Conservation (phyloP, 352 stramenopile genomes). For the Globisporangium rhizosaccharum region DNA sequence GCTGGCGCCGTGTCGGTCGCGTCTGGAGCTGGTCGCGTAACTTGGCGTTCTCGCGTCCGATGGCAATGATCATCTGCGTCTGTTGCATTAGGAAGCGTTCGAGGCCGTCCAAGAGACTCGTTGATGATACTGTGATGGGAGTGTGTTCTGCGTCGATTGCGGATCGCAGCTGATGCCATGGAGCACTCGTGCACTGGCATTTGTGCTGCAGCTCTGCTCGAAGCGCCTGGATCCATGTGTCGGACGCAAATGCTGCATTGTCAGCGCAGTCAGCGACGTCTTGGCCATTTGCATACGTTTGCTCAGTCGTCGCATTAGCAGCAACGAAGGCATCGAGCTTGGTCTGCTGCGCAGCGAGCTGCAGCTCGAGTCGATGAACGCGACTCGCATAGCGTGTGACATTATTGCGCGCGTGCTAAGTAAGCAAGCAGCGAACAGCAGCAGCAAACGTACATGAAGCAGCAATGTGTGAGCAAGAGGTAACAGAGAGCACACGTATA, state of each 20-base stretch:
- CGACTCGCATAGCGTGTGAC: slow-evolving; percentile 20
- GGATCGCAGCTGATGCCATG: not conserved
- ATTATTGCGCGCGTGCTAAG: slow-evolving; percentile 21
- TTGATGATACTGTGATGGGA: not conserved
- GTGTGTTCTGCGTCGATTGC: not conserved
- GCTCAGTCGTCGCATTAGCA: no score
- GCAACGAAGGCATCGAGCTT: no score
- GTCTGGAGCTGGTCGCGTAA: slow-evolving; percentile 19
- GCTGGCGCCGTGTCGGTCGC: slow-evolving; percentile 12
- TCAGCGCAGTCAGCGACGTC: no score
- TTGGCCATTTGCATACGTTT: no score
- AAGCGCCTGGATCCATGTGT: not conserved
- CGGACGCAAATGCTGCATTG: not conserved
- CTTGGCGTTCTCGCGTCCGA: slow-evolving; percentile 21
- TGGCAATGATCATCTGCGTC: slow-evolving; percentile 6
- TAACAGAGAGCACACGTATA: not conserved
- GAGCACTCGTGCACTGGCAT: not conserved
- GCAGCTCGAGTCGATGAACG: slow-evolving; percentile 18
- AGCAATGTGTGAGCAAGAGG: not conserved
- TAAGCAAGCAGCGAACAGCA: not conserved
- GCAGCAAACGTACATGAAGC: not conserved
- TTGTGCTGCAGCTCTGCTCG: not conserved
- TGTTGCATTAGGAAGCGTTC: slow-evolving; percentile 14
- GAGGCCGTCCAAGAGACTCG: slow-evolving; percentile 6
- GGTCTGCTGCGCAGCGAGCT: slow-evolving; percentile 13